Conservation (phyloP, 768 basidiomycete species). For the Agaricus subrufescens region DNA sequence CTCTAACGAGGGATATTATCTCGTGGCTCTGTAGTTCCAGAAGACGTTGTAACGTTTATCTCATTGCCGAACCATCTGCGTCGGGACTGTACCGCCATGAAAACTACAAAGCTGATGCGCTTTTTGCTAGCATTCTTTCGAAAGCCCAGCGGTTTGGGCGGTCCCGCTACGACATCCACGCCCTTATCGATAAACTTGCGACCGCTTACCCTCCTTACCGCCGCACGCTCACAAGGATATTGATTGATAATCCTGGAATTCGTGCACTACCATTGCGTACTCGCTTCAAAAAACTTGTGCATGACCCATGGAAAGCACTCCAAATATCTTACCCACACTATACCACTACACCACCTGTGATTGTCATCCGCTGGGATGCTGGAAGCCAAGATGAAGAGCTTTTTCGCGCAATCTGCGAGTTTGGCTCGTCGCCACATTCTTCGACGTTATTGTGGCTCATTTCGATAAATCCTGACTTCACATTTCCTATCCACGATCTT, state of each 20-base stretch:
- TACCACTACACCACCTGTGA: neutral
- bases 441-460: neutral
- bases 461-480: neutral
- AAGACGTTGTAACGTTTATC: neutral
- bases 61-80: neutral
- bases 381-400: neutral
- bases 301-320: conserved; percentile 14
- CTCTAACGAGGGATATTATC: neutral
- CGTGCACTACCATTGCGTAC: conserved; percentile 11
- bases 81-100: no score
- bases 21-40: neutral
- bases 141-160: neutral
- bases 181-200: conserved; percentile 14
- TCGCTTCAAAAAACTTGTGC: conserved; percentile 20
- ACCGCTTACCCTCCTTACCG: conserved; percentile 12
- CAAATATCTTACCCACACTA: conserved; percentile 6
- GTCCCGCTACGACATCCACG: conserved; percentile 17
- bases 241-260: conserved; percentile 17
- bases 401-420: neutral
- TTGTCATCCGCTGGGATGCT: neutral
- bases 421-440: neutral
- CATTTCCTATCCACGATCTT: neutral
- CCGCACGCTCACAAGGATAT: conserved; percentile 11
- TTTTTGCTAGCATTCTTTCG: neutral
- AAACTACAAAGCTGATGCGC: no score